A percentile compares a stretch with the other conserved stretches of the same genome.
phyloP scores from a whole-genome alignment of 805 yeast genomes.

The Candida nanaspora region DNA sequence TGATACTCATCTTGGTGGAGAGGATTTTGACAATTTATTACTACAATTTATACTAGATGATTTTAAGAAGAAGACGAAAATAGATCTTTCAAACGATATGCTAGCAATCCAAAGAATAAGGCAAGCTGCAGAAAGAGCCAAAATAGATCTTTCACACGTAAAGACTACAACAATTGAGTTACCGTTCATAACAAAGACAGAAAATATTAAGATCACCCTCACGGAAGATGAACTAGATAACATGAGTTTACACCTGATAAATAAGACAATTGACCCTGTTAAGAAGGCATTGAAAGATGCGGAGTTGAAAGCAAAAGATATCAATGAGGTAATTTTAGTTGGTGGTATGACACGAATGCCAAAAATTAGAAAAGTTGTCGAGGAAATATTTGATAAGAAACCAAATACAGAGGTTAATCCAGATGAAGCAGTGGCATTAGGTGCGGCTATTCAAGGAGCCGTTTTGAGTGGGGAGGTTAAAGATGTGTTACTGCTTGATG shows the following conservation, averaged over 20 bases:
- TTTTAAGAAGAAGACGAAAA: slow-evolving; percentile 70
- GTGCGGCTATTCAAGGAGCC: slow-evolving; percentile 98
- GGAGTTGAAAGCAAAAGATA: slow-evolving; percentile 52
- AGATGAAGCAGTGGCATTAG: slow-evolving; percentile 90
- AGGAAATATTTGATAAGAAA: slow-evolving; percentile 68
- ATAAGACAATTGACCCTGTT: slow-evolving; percentile 69
- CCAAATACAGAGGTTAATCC: slow-evolving; percentile 94
- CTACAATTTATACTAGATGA: slow-evolving; percentile 73
- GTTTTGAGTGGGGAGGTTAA: slow-evolving; percentile 92
- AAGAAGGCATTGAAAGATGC: slow-evolving; percentile 82
- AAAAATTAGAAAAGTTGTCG: slow-evolving; percentile 72
- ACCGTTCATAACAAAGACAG: slow-evolving; percentile 61
- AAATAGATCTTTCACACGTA: slow-evolving; percentile 76
- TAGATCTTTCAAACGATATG: slow-evolving; percentile 57
- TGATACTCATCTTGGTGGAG: slow-evolving; percentile 89
- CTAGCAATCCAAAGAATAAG: slow-evolving; percentile 81
- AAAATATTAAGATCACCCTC: slow-evolving; percentile 35
- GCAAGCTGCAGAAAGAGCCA: slow-evolving; percentile 86
- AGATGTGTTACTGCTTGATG: slow-evolving; percentile 85
- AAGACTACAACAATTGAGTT: slow-evolving; percentile 67
- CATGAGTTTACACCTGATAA: slow-evolving; percentile 50
- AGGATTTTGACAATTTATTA: slow-evolving; percentile 78
- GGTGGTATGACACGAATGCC: slow-evolving; percentile 96
- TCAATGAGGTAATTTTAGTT: slow-evolving; percentile 76
- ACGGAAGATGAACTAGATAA: slow-evolving; percentile 46